A percentile compares a stretch with the other conserved stretches of the same genome.
These are phyloP conservation scores for Candida ficus DNA, from an alignment of 805 yeast species.

Conservation along the genomic window DNA sequence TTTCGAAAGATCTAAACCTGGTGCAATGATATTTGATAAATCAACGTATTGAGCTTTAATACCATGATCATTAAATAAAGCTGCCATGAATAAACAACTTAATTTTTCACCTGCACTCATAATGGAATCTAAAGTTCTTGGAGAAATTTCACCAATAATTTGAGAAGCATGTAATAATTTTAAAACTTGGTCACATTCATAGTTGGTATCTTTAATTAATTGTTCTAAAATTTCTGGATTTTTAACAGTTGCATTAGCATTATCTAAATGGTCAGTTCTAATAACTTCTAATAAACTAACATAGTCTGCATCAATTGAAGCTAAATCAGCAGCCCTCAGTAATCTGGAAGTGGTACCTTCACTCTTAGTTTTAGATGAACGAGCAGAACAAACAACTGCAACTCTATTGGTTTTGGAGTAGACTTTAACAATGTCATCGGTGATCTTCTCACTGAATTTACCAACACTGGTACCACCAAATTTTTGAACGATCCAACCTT, in stretches of 20 bases:
- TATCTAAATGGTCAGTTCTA: constrained; percentile 70
- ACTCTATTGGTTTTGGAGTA: constrained; percentile 59
- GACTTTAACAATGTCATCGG: constrained; percentile 73
- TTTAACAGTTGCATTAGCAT: constrained; percentile 55
- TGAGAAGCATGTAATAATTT: constrained; percentile 81
- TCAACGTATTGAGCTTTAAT: constrained; percentile 74
- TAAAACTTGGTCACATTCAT: constrained; percentile 63
- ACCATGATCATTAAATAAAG: constrained; percentile 80
- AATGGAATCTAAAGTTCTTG: constrained; percentile 82
- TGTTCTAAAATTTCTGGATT: constrained; percentile 40
- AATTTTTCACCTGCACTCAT: constrained; percentile 94
- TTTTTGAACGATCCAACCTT: constrained; percentile 80
- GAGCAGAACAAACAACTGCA: constrained; percentile 94
- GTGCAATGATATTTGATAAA: constrained; percentile 65
- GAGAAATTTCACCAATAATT: constrained; percentile 85
- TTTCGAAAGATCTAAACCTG: constrained; percentile 45
- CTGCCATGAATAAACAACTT: constrained; percentile 84
- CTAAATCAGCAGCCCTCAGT: constrained; percentile 76
- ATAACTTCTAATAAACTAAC: constrained; percentile 57
- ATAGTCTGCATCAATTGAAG: constrained; percentile 58
- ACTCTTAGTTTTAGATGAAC: constrained; percentile 84
- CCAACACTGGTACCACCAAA: constrained; percentile 98
- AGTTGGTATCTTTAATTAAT: constrained; percentile 53
- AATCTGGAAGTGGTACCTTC: constrained; percentile 95
- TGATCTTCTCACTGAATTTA: constrained; percentile 82